Base-by-base conservation (phyloP, 208 protist genomes). In the Trypanosoma brucei region DNA sequence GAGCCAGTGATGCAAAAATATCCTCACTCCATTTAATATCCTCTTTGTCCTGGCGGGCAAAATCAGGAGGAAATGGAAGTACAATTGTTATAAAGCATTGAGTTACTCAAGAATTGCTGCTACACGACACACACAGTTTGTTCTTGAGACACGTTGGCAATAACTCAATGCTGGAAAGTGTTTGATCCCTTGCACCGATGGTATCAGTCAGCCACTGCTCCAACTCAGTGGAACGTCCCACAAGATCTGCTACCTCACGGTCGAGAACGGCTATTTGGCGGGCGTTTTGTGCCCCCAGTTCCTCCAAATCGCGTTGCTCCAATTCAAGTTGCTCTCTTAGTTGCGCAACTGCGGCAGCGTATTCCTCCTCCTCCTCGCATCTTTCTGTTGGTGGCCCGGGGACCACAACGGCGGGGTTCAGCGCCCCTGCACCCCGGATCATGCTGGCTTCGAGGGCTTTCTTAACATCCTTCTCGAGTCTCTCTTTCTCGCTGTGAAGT, bases 201-300 rank as follows among this genome's bases (percentile, higher is more conserved):
- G 68, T 70, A 22, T 80, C 71, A 3, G 54, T 53, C 35, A 71
- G 62, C 79, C 75, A 81, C 38, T 64, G 59, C 22, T 36, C 34
- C 9, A 84, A 60, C 51, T 84, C 79, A 33, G 44, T 55, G 4
- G 59, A 66, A 22, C 81, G 80, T 1, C 55, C 60, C 38, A 33
- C 53, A 33, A 91, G 59, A 14, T 83, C 81, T 9, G 78, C 76
- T n/a, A 91, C 70, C 51, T 91, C 84, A 7, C 80, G 72, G 33
- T 82, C 73, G 36, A 85, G 49, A 14, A 65, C 68, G n/a, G 56
- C 55, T n/a, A 42, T 22, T 34, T 76, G 65, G 1, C 61, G 59
- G 1, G 38, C n/a, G 46, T 70, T 34, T 33, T 67, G 49, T 14
- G 65, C 22, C 46, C 57, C 54, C n/a, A 57, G 13, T 38, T 77